phyloP scores from a whole-genome alignment of 305 asterid species.

The Solanum hybrid region DNA sequence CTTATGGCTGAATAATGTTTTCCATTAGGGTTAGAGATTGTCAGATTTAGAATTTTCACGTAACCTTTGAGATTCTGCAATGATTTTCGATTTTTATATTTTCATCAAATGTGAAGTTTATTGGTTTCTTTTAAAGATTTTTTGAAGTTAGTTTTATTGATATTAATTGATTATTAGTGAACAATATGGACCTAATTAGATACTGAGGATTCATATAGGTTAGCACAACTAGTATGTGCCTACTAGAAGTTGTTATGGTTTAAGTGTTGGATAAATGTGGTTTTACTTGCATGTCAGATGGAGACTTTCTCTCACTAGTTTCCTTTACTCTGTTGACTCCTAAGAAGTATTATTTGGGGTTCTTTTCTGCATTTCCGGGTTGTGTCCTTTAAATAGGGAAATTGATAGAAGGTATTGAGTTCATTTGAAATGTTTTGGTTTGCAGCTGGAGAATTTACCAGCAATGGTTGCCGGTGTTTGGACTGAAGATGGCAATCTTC shows the following conservation, averaged over 20 bases:
- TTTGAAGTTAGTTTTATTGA: not conserved
- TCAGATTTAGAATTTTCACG: not conserved
- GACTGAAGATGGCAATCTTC: slow-evolving; percentile 42
- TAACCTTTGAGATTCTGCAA: not conserved
- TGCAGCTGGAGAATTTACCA: slow-evolving; percentile 71
- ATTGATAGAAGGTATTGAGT: not conserved
- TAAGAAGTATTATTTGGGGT: not conserved
- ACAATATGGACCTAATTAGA: not conserved
- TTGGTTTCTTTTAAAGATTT: not conserved
- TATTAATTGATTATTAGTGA: not conserved
- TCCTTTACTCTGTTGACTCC: not conserved
- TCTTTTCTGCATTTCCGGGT: not conserved
- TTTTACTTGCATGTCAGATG: not conserved
- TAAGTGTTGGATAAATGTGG: not conserved
- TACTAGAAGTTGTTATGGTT: not conserved
- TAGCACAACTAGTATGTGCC: not conserved
- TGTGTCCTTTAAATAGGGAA: not conserved
- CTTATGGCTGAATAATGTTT: not conserved
- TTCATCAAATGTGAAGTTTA: not conserved
- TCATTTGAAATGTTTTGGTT: not conserved
- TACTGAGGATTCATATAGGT: not conserved
- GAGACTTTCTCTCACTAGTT: not conserved
- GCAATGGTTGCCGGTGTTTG: slow-evolving; percentile 67
- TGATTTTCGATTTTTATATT: not conserved
- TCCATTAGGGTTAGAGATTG: not conserved